Evolutionary conservation across 257 asterid genomes (phyloP).

Genomic region (Fraxinus quadrangulata): DNA sequence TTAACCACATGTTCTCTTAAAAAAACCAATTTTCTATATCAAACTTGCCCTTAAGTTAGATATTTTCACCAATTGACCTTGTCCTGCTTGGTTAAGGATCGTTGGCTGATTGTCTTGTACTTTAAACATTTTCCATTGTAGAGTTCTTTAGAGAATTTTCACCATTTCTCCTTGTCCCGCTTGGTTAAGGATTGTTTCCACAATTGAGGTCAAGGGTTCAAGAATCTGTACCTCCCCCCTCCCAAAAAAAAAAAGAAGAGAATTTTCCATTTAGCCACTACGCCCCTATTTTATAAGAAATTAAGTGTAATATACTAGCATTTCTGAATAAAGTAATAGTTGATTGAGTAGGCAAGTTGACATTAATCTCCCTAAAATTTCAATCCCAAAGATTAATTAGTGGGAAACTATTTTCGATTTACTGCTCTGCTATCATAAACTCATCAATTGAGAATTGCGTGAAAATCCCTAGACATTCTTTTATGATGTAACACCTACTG

Average conservation of each 20-base stretch:
- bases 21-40: no score
- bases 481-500: neutral
- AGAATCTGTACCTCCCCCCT: no score
- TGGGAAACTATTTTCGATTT: neutral
- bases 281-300: neutral
- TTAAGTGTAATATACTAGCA: neutral
- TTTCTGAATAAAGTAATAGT: neutral
- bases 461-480: neutral
- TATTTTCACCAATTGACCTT: no score
- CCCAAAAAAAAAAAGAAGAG: neutral
- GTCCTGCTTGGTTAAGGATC: no score
- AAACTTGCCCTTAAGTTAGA: no score
- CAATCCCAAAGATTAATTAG: neutral
- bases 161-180: no score
- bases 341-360: neutral
- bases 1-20: no score
- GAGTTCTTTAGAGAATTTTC: neutral
- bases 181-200: no score
- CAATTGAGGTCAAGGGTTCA: no score
- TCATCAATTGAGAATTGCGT: neutral
- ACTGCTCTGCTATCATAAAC: neutral
- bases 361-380: neutral
- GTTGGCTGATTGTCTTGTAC: neutral
- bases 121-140: neutral
- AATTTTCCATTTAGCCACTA: neutral